Conservation (phyloP, 2,329 filamentous ascomycete genomes). For the Chaetomium strumarium region DNA sequence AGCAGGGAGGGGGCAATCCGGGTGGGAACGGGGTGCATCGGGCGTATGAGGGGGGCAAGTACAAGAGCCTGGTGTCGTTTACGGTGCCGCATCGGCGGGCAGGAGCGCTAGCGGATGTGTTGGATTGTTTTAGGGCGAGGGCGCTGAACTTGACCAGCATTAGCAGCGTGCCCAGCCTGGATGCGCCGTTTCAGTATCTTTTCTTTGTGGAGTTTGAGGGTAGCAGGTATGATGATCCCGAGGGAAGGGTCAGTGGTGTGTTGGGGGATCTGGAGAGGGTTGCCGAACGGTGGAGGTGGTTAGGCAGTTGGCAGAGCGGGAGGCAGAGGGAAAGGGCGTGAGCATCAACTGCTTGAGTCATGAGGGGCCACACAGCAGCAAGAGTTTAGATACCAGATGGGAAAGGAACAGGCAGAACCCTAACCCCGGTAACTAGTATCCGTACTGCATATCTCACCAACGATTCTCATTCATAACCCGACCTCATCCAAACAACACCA, state of each 20-base stretch:
- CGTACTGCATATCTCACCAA: no score
- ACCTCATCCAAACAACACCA: no score
- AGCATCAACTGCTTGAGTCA: not conserved
- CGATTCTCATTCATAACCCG: no score
- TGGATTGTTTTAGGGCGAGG: conserved; percentile 69
- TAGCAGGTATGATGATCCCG: conserved; percentile 45
- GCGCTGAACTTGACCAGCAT: conserved; percentile 84
- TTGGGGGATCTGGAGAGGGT: conserved; percentile 49
- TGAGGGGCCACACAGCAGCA: no score
- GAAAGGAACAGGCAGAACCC: no score
- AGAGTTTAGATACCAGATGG: no score
- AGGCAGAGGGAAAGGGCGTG: conserved; percentile 10
- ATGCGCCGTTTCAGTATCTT: conserved; percentile 78
- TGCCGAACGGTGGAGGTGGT: conserved; percentile 60
- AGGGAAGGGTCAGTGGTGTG: conserved; percentile 49
- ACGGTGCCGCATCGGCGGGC: conserved; percentile 71
- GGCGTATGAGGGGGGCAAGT: conserved; percentile 13
- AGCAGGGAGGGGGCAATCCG: not conserved
- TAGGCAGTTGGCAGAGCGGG: conserved; percentile 59
- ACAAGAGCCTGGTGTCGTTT: conserved; percentile 77
- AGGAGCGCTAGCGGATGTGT: conserved; percentile 74
- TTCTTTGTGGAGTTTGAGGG: conserved; percentile 91
- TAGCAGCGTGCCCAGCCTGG: conserved; percentile 73
- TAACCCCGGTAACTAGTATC: no score
- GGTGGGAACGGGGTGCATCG: not conserved